phyloP scores from a whole-genome alignment of 495 filamentous ascomycete species.

The Penicillium pulvis region DNA sequence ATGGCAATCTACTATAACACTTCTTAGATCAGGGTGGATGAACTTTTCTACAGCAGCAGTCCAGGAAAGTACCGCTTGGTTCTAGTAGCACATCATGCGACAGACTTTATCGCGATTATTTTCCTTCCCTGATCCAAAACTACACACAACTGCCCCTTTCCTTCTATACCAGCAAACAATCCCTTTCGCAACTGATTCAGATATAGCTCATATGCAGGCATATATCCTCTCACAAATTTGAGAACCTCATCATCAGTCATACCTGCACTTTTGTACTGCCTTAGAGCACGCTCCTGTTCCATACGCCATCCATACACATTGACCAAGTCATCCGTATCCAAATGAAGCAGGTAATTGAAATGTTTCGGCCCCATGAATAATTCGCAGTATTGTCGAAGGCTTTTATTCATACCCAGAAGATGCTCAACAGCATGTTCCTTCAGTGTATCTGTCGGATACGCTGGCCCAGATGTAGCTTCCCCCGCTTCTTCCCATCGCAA shows the following conservation, averaged over 20 bases:
- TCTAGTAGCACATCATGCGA: neutral
- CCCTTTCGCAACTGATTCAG: constrained; percentile 13
- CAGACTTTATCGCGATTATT: neutral
- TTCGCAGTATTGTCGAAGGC: constrained; percentile 18
- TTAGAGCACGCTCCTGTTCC: constrained; percentile 22
- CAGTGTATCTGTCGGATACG: constrained; percentile 16
- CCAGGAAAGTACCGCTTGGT: neutral
- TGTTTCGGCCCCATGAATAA: constrained; percentile 20
- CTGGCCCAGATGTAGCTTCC: neutral
- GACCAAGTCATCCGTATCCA: constrained; percentile 19
- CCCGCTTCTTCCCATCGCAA: constrained; percentile 6
- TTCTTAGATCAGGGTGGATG: neutral
- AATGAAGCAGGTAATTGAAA: constrained; percentile 20
- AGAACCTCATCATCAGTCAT: constrained; percentile 22
- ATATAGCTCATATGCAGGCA: constrained; percentile 25
- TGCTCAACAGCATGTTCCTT: constrained; percentile 18
- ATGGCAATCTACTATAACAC: constrained; percentile 28
- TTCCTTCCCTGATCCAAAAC: constrained; percentile 14
- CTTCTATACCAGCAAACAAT: constrained; percentile 3
- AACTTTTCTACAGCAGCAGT: no score
- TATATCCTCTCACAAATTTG: constrained; percentile 20
- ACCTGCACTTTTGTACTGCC: neutral
- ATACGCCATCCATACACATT: constrained; percentile 25
- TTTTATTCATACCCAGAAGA: constrained; percentile 12
- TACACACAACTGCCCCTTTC: constrained; percentile 16